phyloP scores from a whole-genome alignment of 345 rosid species.

The Corymbia maculata region DNA sequence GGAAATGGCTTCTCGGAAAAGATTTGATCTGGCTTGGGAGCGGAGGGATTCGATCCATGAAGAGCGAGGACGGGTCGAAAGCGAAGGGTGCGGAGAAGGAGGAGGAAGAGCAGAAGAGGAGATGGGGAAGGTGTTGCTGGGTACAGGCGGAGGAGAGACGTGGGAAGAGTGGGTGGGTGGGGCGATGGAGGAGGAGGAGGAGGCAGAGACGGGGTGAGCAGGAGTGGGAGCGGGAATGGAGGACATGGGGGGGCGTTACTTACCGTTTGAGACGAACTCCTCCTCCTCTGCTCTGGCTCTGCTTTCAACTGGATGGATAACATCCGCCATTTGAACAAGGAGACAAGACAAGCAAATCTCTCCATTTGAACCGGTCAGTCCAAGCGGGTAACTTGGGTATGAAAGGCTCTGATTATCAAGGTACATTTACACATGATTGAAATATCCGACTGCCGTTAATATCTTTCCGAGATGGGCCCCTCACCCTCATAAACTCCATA shows the following conservation, averaged over 20 bases:
- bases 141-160: neutral
- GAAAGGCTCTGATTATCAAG: neutral
- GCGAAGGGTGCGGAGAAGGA: neutral
- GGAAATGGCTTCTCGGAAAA: constrained; percentile 50
- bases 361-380: neutral
- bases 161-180: neutral
- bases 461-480: neutral
- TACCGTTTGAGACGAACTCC: neutral
- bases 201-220: neutral
- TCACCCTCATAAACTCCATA: neutral
- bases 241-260: neutral
- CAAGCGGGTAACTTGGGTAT: neutral
- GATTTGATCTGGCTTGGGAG: constrained; percentile 40
- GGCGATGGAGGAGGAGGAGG: neutral
- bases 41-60: constrained; percentile 65
- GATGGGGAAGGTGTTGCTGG: neutral
- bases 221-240: neutral
- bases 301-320: neutral
- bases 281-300: neutral
- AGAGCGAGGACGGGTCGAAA: neutral
- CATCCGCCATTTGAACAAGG: neutral
- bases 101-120: neutral
- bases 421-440: neutral
- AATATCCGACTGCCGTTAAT: neutral
- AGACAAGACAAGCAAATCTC: neutral